Evolutionary conservation across 106 monocot genomes (phyloP), one percentile per base, ranked within the genome.

Genomic region (Dendrobium chrysotoxum): DNA sequence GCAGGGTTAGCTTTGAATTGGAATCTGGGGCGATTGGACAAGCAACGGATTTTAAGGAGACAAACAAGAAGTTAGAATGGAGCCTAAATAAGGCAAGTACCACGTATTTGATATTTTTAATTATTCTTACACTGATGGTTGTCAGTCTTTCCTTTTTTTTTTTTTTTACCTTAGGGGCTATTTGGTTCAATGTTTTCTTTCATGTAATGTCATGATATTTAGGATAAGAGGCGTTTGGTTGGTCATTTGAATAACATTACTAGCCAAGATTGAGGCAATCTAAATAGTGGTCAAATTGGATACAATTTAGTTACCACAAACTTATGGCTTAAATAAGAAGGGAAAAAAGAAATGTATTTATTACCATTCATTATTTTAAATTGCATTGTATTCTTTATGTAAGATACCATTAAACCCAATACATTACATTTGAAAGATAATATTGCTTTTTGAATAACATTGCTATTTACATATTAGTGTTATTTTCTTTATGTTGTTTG

Each of bases 11-110:
- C 86, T 98, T 95, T 88, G 95, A 98, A 67, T 75, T 91, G 75
- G 98, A 93, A 83, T 71, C 92, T 84, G 98, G 95, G 13, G 89
- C 95, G 44, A 75, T 87, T 84, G 95, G 95, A 53, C 89, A 92
- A 79, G 88, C 92, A 66, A 88, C 94, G 53, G 98, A 98, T 83
- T 98, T 98, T 75, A 98, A 98, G 84, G 98, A 98, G 88, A 89
- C 77, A 73, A 88, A 82, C 70, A 94, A 85, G 79, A 95, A 81
- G 80, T 75, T 98, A 83, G 98, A 98, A 86, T 98, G 98, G 98
- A 79, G 80, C 72, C 81, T 98, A 65, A 98, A 95, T 76, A 98
- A 98, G 98, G 98, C 76, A 87, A 75, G 13, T 23, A 40, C 75
- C 18, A 70, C 0, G 18, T 57, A 0, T 66, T 64, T 80, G 2